A percentile compares a stretch with the other conserved stretches of the same genome.
These are phyloP conservation scores for Lactarius hengduanensis DNA, from an alignment of 768 basidiomycete genomes.

Conservation along the genomic window DNA sequence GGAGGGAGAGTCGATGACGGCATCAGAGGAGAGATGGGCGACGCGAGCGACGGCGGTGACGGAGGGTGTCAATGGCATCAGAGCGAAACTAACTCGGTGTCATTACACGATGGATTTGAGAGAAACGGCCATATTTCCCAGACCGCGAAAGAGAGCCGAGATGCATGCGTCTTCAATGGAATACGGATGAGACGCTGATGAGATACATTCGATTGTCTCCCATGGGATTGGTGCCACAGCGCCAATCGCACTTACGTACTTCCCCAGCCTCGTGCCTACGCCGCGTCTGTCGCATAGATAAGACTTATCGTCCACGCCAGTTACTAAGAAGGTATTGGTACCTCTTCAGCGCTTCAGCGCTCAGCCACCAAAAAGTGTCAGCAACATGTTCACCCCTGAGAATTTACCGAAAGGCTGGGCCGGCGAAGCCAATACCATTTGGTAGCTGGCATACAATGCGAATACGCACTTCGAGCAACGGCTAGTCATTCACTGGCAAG, in stretches of 20 bases:
- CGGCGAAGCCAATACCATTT: background rate
- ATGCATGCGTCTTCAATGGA: background rate
- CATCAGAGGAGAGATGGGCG: slow-evolving; percentile 68
- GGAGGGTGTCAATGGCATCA: slow-evolving; percentile 29
- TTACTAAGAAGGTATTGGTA: no score
- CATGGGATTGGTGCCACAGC: background rate
- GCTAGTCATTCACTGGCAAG: background rate
- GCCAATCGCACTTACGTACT: no score
- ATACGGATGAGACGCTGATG: no score
- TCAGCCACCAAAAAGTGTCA: no score
- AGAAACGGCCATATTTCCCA: background rate
- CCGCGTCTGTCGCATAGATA: no score
- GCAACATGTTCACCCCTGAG: no score
- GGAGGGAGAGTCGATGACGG: slow-evolving; percentile 53
- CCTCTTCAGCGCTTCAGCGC: no score
- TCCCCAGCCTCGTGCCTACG: no score
- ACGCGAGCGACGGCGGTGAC: slow-evolving; percentile 57
- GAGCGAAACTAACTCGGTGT: background rate
- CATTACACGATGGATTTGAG: background rate
- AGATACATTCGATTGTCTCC: no score
- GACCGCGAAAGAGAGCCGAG: background rate
- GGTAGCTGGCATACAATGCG: background rate
- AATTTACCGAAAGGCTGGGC: no score
- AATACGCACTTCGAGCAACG: no score
- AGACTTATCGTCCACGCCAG: no score